Percentiles rank a stretch among this genome's conserved stretches.
phyloP scores from a whole-genome alignment of 345 rosid species.

The Aethionema arabicum region DNA sequence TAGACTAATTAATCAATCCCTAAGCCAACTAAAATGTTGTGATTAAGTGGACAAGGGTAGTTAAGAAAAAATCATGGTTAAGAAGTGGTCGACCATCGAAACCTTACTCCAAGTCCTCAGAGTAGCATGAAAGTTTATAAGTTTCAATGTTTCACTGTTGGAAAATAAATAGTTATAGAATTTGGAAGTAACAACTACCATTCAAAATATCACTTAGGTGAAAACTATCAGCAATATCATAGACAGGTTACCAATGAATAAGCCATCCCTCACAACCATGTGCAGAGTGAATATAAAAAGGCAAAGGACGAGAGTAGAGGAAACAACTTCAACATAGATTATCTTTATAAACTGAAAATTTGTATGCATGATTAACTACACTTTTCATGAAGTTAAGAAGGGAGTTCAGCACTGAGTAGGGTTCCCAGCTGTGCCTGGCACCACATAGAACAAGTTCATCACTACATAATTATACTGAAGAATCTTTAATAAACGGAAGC shows the following conservation, averaged over 20 bases:
- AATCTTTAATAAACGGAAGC: slow-evolving; percentile 37
- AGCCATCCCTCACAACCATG: neutral
- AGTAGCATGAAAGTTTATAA: slow-evolving; percentile 1
- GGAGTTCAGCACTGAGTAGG: too few species aligned
- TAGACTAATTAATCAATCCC: neutral
- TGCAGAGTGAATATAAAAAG: neutral
- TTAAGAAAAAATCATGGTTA: slow-evolving; percentile 1
- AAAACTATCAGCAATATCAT: neutral
- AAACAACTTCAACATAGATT: neutral
- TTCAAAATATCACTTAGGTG: neutral
- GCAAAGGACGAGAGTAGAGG: neutral
- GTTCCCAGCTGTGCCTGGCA: too few species aligned
- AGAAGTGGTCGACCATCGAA: slow-evolving; percentile 2
- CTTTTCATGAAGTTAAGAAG: too few species aligned
- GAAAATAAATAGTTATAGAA: neutral
- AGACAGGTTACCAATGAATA: neutral
- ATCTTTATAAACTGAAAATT: neutral
- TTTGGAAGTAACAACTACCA: neutral
- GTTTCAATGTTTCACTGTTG: neutral
- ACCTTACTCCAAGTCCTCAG: slow-evolving; percentile 11
- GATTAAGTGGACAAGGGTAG: slow-evolving; percentile 13
- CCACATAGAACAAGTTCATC: slow-evolving; percentile 4
- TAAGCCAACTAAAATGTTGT: slow-evolving; percentile 3
- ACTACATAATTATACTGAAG: slow-evolving; percentile 22
- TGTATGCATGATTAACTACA: too few species aligned